These are phyloP conservation scores for Rhytidhysteron rufulum DNA, from an alignment of 2,329 filamentous ascomycete genomes.

Conservation along the genomic window DNA sequence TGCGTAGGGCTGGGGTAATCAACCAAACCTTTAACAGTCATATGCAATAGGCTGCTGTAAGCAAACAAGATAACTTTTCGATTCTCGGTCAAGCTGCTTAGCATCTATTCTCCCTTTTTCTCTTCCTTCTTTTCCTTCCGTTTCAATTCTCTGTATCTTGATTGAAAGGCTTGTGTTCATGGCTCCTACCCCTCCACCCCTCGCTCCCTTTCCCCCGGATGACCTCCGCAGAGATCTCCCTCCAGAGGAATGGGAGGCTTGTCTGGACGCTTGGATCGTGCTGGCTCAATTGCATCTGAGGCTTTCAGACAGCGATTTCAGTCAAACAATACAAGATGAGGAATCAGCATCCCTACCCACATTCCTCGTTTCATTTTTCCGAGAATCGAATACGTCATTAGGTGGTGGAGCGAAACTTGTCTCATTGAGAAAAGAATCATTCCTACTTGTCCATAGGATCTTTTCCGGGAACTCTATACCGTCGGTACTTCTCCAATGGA, in stretches of 20 bases:
- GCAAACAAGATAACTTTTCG: no score
- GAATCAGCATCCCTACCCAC: conserved; percentile 53
- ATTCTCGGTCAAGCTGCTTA: no score
- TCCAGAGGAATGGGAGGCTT: conserved; percentile 70
- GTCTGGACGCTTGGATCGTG: conserved; percentile 71
- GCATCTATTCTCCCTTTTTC: no score
- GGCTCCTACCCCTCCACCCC: conserved; percentile 59
- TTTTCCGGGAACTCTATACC: conserved; percentile 48
- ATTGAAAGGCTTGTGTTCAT: no score
- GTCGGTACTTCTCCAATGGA: conserved; percentile 56
- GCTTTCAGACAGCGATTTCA: conserved; percentile 55
- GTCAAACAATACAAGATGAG: conserved; percentile 41
- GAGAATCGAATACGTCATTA: conserved; percentile 43
- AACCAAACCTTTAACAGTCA: no score
- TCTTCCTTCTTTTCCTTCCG: no score
- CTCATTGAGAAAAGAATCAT: conserved; percentile 59
- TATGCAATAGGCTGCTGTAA: no score
- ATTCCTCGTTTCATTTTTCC: conserved; percentile 67
- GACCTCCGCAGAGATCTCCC: conserved; percentile 64
- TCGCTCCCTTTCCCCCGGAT: conserved; percentile 73
- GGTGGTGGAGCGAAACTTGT: conserved; percentile 36
- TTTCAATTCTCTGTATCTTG: no score
- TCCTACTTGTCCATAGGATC: conserved; percentile 60
- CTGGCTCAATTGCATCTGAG: conserved; percentile 64
- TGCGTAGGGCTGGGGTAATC: no score